A percentile compares a stretch with the other conserved stretches of the same genome.
These are phyloP conservation scores for Solanum tarapatanum DNA, from an alignment of 257 asterid species.

Conservation along the genomic window DNA sequence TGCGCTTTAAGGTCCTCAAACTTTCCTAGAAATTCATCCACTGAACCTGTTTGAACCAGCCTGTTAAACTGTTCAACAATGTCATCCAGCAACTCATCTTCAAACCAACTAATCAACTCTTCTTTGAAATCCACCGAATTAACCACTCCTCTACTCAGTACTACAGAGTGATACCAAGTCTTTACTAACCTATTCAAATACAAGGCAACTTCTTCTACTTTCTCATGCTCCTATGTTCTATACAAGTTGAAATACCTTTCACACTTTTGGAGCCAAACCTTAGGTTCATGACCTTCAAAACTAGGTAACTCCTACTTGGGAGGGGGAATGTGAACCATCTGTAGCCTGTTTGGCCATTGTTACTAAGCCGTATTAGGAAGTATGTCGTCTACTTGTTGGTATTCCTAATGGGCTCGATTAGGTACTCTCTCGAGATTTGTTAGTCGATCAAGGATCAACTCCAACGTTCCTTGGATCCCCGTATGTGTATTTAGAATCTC, in stretches of 20 bases:
- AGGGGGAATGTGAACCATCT: neutral
- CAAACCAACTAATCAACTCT: neutral
- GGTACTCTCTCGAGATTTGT: neutral
- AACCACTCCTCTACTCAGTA: neutral
- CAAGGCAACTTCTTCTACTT: neutral
- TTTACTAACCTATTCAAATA: neutral
- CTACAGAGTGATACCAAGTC: neutral
- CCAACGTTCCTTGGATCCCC: too few relatives aligned
- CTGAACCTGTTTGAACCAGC: too few relatives aligned
- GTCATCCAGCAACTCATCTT: too few relatives aligned
- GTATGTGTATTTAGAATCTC: too few relatives aligned
- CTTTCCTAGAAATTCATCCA: too few relatives aligned
- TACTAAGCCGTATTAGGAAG: neutral
- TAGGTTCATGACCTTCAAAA: neutral
- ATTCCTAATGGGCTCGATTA: too few relatives aligned
- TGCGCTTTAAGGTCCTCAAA: too few relatives aligned
- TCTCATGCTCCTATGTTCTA: neutral
- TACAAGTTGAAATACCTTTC: neutral
- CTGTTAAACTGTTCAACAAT: too few relatives aligned
- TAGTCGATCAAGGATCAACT: neutral
- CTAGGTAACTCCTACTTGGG: neutral
- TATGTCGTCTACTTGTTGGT: too few relatives aligned
- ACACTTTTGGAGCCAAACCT: too few relatives aligned
- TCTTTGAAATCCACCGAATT: neutral
- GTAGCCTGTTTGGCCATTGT: neutral